Evolutionary conservation across 2,329 filamentous ascomycete genomes (phyloP), one percentile per base, ranked within the genome.

Genomic region (Fusarium sp.): DNA sequence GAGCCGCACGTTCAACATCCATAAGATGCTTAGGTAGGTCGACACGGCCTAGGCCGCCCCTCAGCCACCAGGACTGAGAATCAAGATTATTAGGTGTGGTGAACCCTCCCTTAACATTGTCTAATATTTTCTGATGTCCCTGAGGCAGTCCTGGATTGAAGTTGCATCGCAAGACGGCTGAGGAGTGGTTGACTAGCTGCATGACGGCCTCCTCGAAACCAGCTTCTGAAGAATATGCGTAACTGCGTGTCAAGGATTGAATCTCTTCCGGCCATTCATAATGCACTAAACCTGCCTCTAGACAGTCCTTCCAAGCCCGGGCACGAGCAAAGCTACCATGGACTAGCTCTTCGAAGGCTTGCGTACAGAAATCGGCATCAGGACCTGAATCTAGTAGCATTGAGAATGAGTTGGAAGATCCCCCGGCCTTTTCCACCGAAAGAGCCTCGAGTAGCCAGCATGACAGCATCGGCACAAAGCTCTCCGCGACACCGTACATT

Each of bases 401-500:
- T 1, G 25, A 32, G 32, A 70, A 68, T 1, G 42, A 45, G 3
- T 16, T 16, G 7, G n/a, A 9, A 13, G 18, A 18, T 9, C 57
- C 29, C 0, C 45, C 63, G 0, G 41, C 25, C 0, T 42, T 2
- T 0, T 25, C 11, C 7, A 65, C 46, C 2, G 30, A 41, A 5
- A 30, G 6, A n/a, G 68, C 46, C 3, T 68, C 58, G 1, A 53
- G 16, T 2, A 70, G 16, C 68, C 68, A 71, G 4, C 4, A 13
- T 0, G 2, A 20, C 2, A 70, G 27, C 2, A 5, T 4, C 0
- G 9, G 2, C 8, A 14, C 9, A 14, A 61, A 24, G 0, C 16
- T 0, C 11, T n/a, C n/a, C n/a, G n/a, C n/a, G n/a, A n/a, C n/a
- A n/a, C n/a, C n/a, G n/a, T n/a, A n/a, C n/a, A n/a, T n/a, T n/a